Base-by-base conservation (phyloP, 2,329 filamentous ascomycete species). In the Fusarium sp. region DNA sequence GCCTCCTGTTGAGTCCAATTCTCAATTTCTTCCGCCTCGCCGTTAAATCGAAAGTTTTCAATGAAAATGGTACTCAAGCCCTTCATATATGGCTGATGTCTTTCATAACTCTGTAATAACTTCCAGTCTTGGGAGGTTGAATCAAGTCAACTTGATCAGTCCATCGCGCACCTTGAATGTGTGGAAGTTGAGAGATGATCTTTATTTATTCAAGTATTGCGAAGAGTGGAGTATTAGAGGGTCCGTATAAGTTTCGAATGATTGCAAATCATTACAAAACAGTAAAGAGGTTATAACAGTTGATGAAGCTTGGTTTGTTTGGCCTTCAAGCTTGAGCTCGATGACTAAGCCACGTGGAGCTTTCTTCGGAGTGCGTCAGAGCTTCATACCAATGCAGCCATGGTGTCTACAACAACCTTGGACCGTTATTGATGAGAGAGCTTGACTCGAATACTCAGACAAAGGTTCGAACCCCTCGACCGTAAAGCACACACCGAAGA, bases 341-440 rank as follows among this genome's bases (percentile, higher is more conserved):
- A 72, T 78, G 76, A 78, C 76, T 78, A 78, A 78, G 70, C 56
- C n/a, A 54, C 36, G 49, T 69, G 56, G 65, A 68, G 61, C 68
- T 66, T 69, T 28, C 52, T 42, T 63, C 66, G 38, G 70, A 66
- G 57, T 76, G 74, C 58, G 69, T 74, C 72, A 70, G 52, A 75
- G 72, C 74, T 76, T 73, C 66, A 70, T 73, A 60, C 56, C 56
- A 69, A 63, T 74, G 48, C 64, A 65, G 76, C 76, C 73, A 78
- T 74, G 70, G 60, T 78, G 76, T 76, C 76, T 75, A 77, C 65
- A 78, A 77, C 65, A 78, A 73, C 66, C 54, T 66, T 61, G 35
- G 55, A 62, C 49, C 48, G 45, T 69, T 33, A 39, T 67, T 49
- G 55, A 66, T 66, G 67, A 56, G 58, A 65, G 42, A 59, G 36